Conservation (phyloP, 139 green algal genomes). For the Chlamydomonas sp. region DNA sequence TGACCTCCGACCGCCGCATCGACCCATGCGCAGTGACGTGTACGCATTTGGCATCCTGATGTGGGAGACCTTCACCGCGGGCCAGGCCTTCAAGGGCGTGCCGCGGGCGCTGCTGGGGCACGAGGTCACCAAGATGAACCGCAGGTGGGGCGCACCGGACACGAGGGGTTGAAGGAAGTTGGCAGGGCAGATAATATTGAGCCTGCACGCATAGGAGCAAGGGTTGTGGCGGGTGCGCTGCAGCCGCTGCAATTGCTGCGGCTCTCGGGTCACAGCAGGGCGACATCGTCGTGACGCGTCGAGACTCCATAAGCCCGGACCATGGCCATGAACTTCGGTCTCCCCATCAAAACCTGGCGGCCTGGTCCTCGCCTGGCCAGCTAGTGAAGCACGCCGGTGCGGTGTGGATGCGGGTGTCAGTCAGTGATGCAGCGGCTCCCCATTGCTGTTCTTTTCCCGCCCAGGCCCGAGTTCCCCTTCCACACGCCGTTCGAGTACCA, state of each 20-base stretch:
- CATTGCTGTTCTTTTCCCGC: neutral
- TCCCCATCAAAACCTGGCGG: no score
- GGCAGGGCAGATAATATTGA: neutral
- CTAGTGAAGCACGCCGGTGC: no score
- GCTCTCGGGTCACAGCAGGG: no score
- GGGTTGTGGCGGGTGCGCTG: no score
- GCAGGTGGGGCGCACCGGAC: neutral
- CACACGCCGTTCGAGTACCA: slow-evolving; percentile 49
- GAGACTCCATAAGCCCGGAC: no score
- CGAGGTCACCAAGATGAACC: slow-evolving; percentile 48
- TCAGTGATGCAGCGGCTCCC: no score
- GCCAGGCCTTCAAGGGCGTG: slow-evolving; percentile 48
- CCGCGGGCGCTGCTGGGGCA: slow-evolving; percentile 58
- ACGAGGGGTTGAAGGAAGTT: neutral
- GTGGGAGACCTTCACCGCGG: slow-evolving; percentile 50
- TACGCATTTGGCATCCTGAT: slow-evolving; percentile 61
- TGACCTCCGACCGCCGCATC: neutral
- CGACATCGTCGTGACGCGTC: no score
- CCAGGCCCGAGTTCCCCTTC: slow-evolving; percentile 43
- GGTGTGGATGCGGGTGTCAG: no score
- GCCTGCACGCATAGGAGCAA: no score
- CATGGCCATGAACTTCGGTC: no score
- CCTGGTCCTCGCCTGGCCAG: no score
- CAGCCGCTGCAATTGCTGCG: no score
- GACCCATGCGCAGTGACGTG: slow-evolving; percentile 22